Evolutionary conservation across 73 alveolate genomes (phyloP).

Genomic region (Paramecium biaurelia): DNA sequence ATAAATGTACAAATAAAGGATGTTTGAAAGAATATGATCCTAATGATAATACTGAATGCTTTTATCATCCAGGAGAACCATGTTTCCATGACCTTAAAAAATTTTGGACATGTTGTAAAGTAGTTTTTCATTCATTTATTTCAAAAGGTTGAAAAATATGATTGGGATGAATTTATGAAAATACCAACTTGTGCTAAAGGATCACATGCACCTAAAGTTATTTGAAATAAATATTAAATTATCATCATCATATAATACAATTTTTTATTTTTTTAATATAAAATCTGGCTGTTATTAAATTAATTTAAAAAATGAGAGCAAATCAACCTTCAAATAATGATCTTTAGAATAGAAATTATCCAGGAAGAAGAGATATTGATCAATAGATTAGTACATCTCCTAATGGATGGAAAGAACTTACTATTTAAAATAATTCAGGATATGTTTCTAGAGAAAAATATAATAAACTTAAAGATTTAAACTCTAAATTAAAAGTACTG

Average conservation of each 20-base stretch:
- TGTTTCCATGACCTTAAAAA: constrained; percentile 96
- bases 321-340: neutral
- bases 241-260: neutral
- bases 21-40: constrained; percentile 88
- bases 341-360: neutral
- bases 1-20: constrained; percentile 90
- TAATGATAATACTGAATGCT: constrained; percentile 87
- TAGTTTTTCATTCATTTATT: constrained; percentile 63
- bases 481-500: neutral
- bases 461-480: neutral
- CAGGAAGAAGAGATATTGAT: neutral
- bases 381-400: neutral
- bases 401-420: neutral
- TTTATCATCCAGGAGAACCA: constrained; percentile 93
- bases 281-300: neutral
- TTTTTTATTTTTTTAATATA: neutral
- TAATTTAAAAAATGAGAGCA: neutral
- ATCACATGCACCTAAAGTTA: constrained; percentile 71
- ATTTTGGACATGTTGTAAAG: constrained; percentile 97
- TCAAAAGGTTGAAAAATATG: constrained; percentile 84
- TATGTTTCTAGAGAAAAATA: neutral
- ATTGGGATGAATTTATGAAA: constrained; percentile 99
- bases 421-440: neutral
- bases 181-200: constrained; percentile 96
- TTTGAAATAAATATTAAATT: neutral